Evolutionary conservation across 306 rosid genomes (phyloP), one percentile per base, ranked within the genome.

Genomic region (Phaseolus lunatus): DNA sequence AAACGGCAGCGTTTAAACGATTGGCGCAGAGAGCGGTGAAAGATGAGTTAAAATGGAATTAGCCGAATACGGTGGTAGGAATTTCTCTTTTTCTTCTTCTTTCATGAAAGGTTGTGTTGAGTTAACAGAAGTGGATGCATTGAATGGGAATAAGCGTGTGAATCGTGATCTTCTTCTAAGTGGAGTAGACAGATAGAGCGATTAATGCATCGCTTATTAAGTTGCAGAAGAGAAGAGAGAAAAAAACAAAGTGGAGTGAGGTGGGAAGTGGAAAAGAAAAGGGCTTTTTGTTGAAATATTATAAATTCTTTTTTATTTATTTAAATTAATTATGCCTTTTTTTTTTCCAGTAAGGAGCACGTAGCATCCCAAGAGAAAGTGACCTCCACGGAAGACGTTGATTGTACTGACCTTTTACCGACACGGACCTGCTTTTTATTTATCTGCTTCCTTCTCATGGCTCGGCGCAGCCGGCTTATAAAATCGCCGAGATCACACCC

Each of bases 351-450:
- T 49, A 76, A 64, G 53, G 67, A 62, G 81, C 81, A 78, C 76
- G 78, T 43, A 74, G 83, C 75, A 41, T 22, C 52, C 70, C 13
- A 20, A 45, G 44, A 13, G 81, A 83, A 83, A 83, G 63, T 33
- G 83, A 80, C 81, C 37, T 47, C 3, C 3, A 31, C 8, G 65
- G 71, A 54, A 29, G 47, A 50, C 80, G 79, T 54, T 52, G 77
- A 88, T 81, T 76, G 86, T 79, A 85, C 80, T 82, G 44, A 80
- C 78, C 37, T 49, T 58, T 78, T 71, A 75, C 82, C 76, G 86
- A 87, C 85, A 80, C 70, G 9, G 8, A 72, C 78, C 78, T 62
- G 26, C n/a, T 50, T 58, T 27, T 56, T 2, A 43, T 12, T 5
- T 43, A 12, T 12, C 4, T 39, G 10, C 2, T 9, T 9, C 13